phyloP scores from a whole-genome alignment of 1,284 basidiomycete genomes.

The Ganoderma boninense region DNA sequence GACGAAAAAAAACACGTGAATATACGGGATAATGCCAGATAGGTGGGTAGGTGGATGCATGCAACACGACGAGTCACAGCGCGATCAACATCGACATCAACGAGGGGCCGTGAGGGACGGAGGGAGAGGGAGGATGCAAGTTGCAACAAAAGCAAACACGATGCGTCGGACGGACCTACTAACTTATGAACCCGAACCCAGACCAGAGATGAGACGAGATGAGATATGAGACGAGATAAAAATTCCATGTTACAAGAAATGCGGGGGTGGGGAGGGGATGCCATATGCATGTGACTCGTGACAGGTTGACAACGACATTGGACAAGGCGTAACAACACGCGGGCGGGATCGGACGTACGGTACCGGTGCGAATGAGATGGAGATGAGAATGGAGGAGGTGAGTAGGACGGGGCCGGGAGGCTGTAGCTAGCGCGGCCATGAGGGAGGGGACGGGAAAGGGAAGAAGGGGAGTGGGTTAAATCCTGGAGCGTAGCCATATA shows the following conservation, averaged over 20 bases:
- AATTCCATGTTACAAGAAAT: conserved; percentile 8
- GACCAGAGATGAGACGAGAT: no score
- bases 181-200: no score
- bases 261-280: not conserved
- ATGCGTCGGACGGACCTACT: no score
- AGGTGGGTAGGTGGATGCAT: not conserved
- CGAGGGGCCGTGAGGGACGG: not conserved
- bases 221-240: not conserved
- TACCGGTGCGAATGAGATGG: not conserved
- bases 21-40: not conserved
- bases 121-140: not conserved
- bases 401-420: not conserved
- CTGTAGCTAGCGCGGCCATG: not conserved
- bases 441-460: not conserved
- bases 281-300: not conserved
- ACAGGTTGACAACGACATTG: not conserved
- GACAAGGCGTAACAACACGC: not conserved
- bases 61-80: not conserved
- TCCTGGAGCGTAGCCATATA: not conserved
- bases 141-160: not conserved
- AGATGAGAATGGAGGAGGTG: not conserved
- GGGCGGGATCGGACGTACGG: no score
- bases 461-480: not conserved
- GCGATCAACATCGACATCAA: not conserved
- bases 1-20: not conserved